These are phyloP conservation scores for Leccinum boreale DNA, from an alignment of 768 basidiomycete species.

Conservation along the genomic window DNA sequence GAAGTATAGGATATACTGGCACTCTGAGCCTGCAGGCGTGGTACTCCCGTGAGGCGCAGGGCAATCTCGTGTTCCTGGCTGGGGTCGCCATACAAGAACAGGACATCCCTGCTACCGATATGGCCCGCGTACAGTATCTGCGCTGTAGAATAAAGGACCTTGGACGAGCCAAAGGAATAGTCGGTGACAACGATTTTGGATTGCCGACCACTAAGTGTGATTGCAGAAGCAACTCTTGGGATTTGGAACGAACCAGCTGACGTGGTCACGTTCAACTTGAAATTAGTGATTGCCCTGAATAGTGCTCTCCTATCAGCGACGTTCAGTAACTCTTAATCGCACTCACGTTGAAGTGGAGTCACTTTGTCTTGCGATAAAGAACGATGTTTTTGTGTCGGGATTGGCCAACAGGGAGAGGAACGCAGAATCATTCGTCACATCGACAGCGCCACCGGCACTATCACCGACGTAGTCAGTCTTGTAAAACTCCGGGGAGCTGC, in stretches of 20 bases:
- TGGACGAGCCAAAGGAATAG: conserved; percentile 66
- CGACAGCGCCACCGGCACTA: conserved; percentile 47
- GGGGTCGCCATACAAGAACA: conserved; percentile 59
- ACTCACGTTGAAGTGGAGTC: conserved; percentile 66
- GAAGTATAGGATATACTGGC: conserved; percentile 23
- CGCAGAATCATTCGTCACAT: conserved; percentile 41
- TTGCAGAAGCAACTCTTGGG: conserved; percentile 49
- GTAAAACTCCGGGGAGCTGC: conserved; percentile 74
- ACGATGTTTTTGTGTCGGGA: conserved; percentile 60
- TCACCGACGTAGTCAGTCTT: conserved; percentile 77
- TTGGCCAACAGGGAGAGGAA: conserved; percentile 66
- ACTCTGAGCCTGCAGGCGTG: conserved; percentile 33
- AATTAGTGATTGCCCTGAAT: conserved; percentile 36
- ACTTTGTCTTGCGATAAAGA: conserved; percentile 67
- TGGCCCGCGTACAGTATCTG: conserved; percentile 64
- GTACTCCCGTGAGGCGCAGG: conserved; percentile 46
- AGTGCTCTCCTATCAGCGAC: background rate
- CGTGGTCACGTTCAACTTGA: conserved; percentile 60
- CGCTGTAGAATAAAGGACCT: conserved; percentile 68
- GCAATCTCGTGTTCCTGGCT: conserved; percentile 54
- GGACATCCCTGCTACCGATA: conserved; percentile 59
- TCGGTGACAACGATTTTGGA: conserved; percentile 72
- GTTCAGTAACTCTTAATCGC: background rate
- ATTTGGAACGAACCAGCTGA: conserved; percentile 50
- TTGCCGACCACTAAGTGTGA: conserved; percentile 66